These are phyloP conservation scores for Candida ficus DNA, from an alignment of 805 yeast genomes.

Conservation along the genomic window DNA sequence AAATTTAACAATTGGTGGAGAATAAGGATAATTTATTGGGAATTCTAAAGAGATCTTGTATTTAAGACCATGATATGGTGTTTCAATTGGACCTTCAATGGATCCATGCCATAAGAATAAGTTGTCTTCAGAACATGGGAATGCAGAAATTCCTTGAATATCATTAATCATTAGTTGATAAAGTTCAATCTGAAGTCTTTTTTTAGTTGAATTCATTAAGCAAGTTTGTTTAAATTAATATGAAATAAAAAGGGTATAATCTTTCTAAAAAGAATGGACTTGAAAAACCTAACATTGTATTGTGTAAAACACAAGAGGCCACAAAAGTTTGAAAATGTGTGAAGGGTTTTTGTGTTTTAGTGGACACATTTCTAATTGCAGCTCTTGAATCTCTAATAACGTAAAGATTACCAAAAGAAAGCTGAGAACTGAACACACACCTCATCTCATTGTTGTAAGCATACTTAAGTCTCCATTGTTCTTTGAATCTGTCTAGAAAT, in stretches of 20 bases:
- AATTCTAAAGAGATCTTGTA: background rate
- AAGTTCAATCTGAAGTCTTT: conserved; percentile 19
- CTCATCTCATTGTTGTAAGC: no score
- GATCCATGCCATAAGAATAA: conserved; percentile 34
- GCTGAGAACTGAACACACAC: background rate
- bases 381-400: background rate
- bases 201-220: background rate
- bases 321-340: background rate
- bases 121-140: conserved; percentile 48
- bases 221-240: background rate
- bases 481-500: no score
- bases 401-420: background rate
- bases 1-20: conserved; percentile 52
- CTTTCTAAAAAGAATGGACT: background rate
- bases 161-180: conserved; percentile 46
- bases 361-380: background rate
- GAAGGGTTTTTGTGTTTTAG: background rate
- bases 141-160: conserved; percentile 49
- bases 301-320: background rate
- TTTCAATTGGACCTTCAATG: conserved; percentile 51
- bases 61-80: conserved; percentile 29
- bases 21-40: conserved; percentile 22
- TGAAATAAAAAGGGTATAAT: background rate
- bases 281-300: background rate
- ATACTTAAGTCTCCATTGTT: no score